These are phyloP conservation scores for Silene uniflora DNA, from an alignment of 148 eudicot genomes.

Conservation along the genomic window DNA sequence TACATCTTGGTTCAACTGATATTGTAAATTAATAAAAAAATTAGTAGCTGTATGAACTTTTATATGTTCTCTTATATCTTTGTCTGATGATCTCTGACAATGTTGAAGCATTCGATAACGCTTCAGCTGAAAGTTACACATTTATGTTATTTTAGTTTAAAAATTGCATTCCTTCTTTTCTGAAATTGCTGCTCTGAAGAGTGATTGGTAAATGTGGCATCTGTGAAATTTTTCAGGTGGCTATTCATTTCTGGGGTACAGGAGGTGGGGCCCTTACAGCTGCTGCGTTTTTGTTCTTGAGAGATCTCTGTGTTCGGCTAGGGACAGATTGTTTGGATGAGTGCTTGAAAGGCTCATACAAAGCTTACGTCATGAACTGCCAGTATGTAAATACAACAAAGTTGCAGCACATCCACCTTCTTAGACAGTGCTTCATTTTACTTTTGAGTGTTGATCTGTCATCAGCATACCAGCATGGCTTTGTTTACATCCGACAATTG, in stretches of 20 bases:
- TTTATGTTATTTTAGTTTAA: neutral
- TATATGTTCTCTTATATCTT: neutral
- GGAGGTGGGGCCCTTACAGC: constrained; percentile 81
- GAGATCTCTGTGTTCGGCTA: constrained; percentile 75
- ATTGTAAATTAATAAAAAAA: neutral
- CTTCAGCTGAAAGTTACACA: neutral
- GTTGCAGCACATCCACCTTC: constrained; percentile 83
- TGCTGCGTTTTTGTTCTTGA: constrained; percentile 71
- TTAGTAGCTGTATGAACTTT: neutral
- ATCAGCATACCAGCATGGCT: constrained; percentile 85
- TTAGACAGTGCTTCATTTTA: constrained; percentile 71
- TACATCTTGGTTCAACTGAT: neutral
- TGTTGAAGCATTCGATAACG: neutral
- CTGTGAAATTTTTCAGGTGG: constrained; percentile 55
- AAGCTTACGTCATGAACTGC: constrained; percentile 83
- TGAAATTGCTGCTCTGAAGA: neutral
- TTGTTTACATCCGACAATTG: constrained; percentile 82
- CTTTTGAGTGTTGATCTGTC: constrained; percentile 75
- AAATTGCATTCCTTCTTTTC: too few relatives aligned
- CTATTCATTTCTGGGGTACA: constrained; percentile 92
- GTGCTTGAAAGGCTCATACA: constrained; percentile 90
- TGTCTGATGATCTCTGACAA: neutral
- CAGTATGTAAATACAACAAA: constrained; percentile 67
- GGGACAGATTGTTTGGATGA: constrained; percentile 90
- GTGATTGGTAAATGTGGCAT: neutral